Base-by-base conservation (phyloP, 2,329 filamentous ascomycete species). In the Magnaporthiopsis incrustans region DNA sequence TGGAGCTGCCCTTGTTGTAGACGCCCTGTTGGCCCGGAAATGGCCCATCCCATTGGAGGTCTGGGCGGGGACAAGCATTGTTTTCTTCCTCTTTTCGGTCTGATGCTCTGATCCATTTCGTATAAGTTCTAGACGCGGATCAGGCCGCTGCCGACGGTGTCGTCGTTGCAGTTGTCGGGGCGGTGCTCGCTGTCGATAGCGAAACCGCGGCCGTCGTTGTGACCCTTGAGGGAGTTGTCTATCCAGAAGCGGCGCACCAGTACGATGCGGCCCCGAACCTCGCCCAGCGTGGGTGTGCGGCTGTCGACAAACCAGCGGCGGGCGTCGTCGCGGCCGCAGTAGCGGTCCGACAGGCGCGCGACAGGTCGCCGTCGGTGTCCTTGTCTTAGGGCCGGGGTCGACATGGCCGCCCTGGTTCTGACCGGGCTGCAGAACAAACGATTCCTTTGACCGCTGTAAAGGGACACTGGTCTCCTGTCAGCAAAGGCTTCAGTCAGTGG, bases 61-160 rank as follows among this genome's bases (percentile, higher is more conserved):
- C 70, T 97, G 92, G 30, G 88, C 87, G 65, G 83, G 87, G 63
- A 86, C 86, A 70, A 88, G 88, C 57, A n/a, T 30, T 30, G 7
- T 30, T 6, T 81, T 77, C 66, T 96, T 89, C 81, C 98, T 99
- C 76, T 88, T 86, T 53, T 88, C 81, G 66, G 98, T 94, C 89
- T 89, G 65, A 85, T 79, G 27, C 84, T 86, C 75, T 92, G 86
- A 59, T 88, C 78, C 44, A 99, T 87, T 72, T 96, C 92, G 81
- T 96, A 98, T 76, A 94, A 97, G 78, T 98, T 95, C 78, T 98
- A 95, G 57, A 98, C 88, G 68, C 90, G 88, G 65, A 97, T 86
- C 67, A 87, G 81, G 4, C 91, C 92, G 70, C 87, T 87, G 11
- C 85, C 84, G 61, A 85, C 85, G 44, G 80, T 81, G 64, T 90